Evolutionary conservation across 306 rosid species (phyloP), one percentile per base, ranked within the genome.

Genomic region (Rubus idaeus): DNA sequence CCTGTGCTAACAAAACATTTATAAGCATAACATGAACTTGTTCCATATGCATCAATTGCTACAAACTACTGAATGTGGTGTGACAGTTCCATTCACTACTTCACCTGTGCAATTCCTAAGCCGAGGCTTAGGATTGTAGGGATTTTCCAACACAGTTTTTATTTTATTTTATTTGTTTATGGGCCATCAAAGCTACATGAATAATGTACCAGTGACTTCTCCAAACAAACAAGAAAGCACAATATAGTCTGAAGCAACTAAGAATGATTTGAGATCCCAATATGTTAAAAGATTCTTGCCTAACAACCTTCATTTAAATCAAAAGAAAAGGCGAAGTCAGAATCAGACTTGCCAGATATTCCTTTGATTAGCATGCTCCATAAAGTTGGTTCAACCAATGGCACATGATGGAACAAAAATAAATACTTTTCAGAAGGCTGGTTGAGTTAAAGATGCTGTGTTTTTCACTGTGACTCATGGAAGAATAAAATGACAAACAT

Each of bases 1-100:
- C 99, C 99, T 96, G 86, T 53, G 70, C 53, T 52, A 81, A 74
- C 64, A 71, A 86, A 79, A 83, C 45, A 76, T 7, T 46, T n/a
- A 78, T 50, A 64, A 76, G 76, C 71, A 79, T 71, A 77, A 37
- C 30, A 16, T 18, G 75, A 67, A 55, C 51, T 68, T 67, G 47
- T 78, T 62, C 51, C 52, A 73, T 47, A 30, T 23, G 11, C 53
- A 70, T 41, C 39, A 62, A 61, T 10, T 10, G 6, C 58, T 60
- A 10, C 58, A 74, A 60, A 58, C 16, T 42, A 58, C 17, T 58
- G 45, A 56, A 56, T 41, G 23, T 23, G 20, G 23, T 23, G 20
- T 55, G 21, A 20, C n/a, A 55, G 1, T 55, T 13, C 65, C 11
- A 30, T 35, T 55, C 76, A 20, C 50, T 12, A 70, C 18, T 50